Percentiles rank a stretch among this genome's conserved stretches.
These are phyloP conservation scores for Rhododendron williamsianum DNA, from an alignment of 148 eudicot genomes.

Conservation along the genomic window DNA sequence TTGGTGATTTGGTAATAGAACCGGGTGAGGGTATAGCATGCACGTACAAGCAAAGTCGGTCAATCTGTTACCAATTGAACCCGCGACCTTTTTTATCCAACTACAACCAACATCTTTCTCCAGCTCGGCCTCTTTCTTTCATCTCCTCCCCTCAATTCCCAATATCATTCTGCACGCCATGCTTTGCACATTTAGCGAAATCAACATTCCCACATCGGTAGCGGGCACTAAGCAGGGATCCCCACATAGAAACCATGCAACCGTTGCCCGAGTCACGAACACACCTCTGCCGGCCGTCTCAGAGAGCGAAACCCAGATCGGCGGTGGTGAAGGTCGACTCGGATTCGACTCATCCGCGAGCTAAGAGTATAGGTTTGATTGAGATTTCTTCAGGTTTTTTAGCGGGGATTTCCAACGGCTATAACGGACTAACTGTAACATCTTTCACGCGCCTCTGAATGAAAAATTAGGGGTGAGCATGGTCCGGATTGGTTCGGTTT, in stretches of 20 bases:
- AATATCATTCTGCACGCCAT: constrained; percentile 56
- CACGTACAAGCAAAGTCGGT: background rate
- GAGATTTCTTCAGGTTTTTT: too few species aligned
- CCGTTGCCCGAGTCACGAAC: too few species aligned
- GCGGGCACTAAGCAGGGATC: constrained; percentile 58
- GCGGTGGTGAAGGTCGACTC: too few species aligned
- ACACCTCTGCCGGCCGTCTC: too few species aligned
- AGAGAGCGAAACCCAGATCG: too few species aligned
- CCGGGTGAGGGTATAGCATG: background rate
- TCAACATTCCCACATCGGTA: constrained; percentile 44
- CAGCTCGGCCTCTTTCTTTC: constrained; percentile 33
- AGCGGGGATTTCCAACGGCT: too few species aligned
- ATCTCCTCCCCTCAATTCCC: constrained; percentile 39
- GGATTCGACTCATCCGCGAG: too few species aligned
- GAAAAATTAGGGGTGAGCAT: too few species aligned
- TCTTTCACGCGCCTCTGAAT: too few species aligned
- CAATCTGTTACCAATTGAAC: constrained; percentile 6
- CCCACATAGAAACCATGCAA: constrained; percentile 50
- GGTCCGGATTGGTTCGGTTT: too few species aligned
- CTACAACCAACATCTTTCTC: constrained; percentile 70
- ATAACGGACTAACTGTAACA: too few species aligned
- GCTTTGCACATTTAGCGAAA: constrained; percentile 27
- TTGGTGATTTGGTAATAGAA: background rate
- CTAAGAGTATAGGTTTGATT: too few species aligned
- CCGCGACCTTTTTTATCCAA: constrained; percentile 31